phyloP scores from a whole-genome alignment of 345 rosid genomes.

The Eucalyptus paniculata region DNA sequence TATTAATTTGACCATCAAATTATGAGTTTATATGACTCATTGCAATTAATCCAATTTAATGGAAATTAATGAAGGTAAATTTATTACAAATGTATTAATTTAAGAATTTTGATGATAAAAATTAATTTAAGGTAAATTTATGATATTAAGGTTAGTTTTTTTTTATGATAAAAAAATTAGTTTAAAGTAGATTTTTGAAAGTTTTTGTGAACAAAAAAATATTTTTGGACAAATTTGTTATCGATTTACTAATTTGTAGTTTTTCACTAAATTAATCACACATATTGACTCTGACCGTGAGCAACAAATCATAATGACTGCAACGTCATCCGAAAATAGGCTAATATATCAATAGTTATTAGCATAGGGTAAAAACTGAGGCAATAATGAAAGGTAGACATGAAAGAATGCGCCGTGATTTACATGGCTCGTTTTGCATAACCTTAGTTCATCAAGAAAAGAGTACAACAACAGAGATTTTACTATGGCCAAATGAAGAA shows the following conservation, averaged over 20 bases:
- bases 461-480: neutral
- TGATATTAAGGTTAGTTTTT: too few species aligned
- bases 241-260: accelerated
- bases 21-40: accelerated
- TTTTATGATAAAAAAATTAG: too few species aligned
- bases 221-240: too few species aligned
- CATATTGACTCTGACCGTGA: accelerated
- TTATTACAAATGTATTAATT: accelerated
- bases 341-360: neutral
- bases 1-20: accelerated
- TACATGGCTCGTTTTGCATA: accelerated
- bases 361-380: neutral
- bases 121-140: too few species aligned
- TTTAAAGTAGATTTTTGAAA: accelerated
- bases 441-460: accelerated
- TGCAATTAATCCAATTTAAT: accelerated
- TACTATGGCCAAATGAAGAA: neutral
- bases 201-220: accelerated
- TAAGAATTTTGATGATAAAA: accelerated
- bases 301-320: neutral
- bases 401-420: neutral
- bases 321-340: neutral
- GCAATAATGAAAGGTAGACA: neutral
- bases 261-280: too few species aligned
- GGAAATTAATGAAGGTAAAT: accelerated